A percentile compares a stretch with the other conserved stretches of the same genome.
Evolutionary conservation across 139 green algal genomes (phyloP).

Genomic region (Picochlorum sp.): DNA sequence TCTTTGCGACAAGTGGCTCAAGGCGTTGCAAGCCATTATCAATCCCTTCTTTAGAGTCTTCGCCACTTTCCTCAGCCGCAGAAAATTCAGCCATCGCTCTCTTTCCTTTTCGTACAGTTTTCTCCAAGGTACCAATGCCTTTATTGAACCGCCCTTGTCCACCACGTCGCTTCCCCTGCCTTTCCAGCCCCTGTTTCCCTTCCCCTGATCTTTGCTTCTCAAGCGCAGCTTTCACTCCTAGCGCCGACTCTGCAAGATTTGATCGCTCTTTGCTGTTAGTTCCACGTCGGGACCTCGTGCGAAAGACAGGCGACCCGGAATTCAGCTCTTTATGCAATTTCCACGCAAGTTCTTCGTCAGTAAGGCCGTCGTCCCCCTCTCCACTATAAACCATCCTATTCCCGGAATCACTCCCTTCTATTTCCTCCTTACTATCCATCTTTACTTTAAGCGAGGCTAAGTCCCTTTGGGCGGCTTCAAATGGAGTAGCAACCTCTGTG

Average conservation of each 20-base stretch:
- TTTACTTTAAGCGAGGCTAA: too few relatives aligned
- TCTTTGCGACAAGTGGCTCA: not conserved
- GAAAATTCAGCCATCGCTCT: not conserved
- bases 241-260: not conserved
- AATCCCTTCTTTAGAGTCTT: not conserved
- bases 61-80: not conserved
- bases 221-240: not conserved
- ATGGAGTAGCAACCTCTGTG: too few relatives aligned
- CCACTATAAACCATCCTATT: too few relatives aligned
- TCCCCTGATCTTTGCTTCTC: too few relatives aligned
- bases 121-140: too few relatives aligned
- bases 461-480: too few relatives aligned
- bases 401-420: too few relatives aligned
- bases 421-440: too few relatives aligned
- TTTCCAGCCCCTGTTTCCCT: too few relatives aligned
- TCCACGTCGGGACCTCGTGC: constrained; percentile 8
- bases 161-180: not conserved
- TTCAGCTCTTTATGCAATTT: constrained; percentile 44
- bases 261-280: too few relatives aligned
- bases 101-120: not conserved
- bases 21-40: too few relatives aligned
- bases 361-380: too few relatives aligned
- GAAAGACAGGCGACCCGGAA: constrained; percentile 7
- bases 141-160: not conserved
- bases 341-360: constrained; percentile 53